These are phyloP conservation scores for Epithele typhae DNA, from an alignment of 768 basidiomycete genomes.

Conservation along the genomic window DNA sequence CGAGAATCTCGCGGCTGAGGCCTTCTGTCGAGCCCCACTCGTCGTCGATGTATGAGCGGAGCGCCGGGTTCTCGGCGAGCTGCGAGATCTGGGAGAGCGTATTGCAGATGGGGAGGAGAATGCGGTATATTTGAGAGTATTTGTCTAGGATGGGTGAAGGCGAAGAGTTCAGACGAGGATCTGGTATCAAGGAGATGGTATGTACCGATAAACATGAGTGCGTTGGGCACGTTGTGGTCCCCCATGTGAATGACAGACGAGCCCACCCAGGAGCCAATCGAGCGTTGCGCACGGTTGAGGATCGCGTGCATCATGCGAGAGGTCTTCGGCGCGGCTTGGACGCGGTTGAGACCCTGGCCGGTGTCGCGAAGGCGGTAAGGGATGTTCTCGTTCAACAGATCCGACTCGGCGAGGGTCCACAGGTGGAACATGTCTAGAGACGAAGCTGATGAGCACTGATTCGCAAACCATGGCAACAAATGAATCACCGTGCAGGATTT, in stretches of 20 bases:
- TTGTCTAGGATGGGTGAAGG: constrained; percentile 52
- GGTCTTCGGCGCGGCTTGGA: constrained; percentile 83
- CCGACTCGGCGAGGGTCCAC: constrained; percentile 78
- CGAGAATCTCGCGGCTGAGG: constrained; percentile 63
- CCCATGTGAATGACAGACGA: constrained; percentile 89
- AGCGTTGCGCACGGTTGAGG: constrained; percentile 76
- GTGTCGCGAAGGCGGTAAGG: constrained; percentile 83
- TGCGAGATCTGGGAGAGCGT: constrained; percentile 67
- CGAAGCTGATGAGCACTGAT: no score
- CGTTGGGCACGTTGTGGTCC: constrained; percentile 80
- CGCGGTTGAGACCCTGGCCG: constrained; percentile 87
- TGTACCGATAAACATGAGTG: constrained; percentile 77
- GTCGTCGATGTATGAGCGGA: constrained; percentile 72
- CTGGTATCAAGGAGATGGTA: not conserved
- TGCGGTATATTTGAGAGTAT: constrained; percentile 89
- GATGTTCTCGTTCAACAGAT: constrained; percentile 70
- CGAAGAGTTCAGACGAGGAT: no score
- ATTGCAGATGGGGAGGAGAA: constrained; percentile 83
- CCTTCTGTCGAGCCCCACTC: constrained; percentile 79
- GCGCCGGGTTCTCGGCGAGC: constrained; percentile 63
- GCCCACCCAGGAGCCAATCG: constrained; percentile 81
- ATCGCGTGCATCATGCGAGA: constrained; percentile 89
- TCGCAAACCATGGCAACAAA: not conserved
- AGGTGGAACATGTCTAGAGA: constrained; percentile 87
- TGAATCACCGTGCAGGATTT: constrained; percentile 78